phyloP scores from a whole-genome alignment of 495 filamentous ascomycete genomes.

The Cenococcum geophilum region DNA sequence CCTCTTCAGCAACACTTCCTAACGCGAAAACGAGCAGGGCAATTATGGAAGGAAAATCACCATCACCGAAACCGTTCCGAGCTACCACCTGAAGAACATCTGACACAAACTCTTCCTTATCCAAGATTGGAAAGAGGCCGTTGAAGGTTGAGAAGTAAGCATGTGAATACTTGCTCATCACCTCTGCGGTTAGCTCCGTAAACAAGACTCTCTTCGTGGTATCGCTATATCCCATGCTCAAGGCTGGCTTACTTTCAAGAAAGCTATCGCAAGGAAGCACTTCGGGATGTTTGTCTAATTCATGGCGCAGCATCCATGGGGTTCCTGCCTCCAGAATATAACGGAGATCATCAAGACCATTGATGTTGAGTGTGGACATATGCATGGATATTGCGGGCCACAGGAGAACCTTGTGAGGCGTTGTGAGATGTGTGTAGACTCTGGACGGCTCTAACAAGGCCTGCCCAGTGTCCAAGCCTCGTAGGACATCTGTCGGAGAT shows the following conservation, averaged over 20 bases:
- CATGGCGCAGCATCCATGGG: constrained; percentile 43
- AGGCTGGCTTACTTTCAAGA: constrained; percentile 14
- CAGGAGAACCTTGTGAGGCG: constrained; percentile 52
- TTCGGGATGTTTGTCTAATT: constrained; percentile 37
- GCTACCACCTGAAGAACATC: constrained; percentile 32
- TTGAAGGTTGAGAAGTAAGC: constrained; percentile 42
- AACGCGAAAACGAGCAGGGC: constrained; percentile 54
- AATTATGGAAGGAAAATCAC: constrained; percentile 45
- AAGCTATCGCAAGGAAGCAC: constrained; percentile 24
- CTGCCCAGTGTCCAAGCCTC: background rate
- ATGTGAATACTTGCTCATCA: constrained; percentile 37
- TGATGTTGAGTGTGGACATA: constrained; percentile 41
- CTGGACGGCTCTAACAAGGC: background rate
- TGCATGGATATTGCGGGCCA: constrained; percentile 46
- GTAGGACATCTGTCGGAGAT: background rate
- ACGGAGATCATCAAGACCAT: constrained; percentile 19
- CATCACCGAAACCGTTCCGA: constrained; percentile 45
- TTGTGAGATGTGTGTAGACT: constrained; percentile 36
- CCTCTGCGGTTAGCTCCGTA: constrained; percentile 42
- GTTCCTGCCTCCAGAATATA: constrained; percentile 41
- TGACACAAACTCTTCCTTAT: constrained; percentile 45
- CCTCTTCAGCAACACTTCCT: constrained; percentile 50
- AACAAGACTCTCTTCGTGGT: constrained; percentile 25
- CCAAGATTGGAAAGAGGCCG: constrained; percentile 50
- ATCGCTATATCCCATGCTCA: background rate